These are phyloP conservation scores for Colletotrichum brevisporum DNA, from an alignment of 2,329 filamentous ascomycete genomes.

Conservation along the genomic window DNA sequence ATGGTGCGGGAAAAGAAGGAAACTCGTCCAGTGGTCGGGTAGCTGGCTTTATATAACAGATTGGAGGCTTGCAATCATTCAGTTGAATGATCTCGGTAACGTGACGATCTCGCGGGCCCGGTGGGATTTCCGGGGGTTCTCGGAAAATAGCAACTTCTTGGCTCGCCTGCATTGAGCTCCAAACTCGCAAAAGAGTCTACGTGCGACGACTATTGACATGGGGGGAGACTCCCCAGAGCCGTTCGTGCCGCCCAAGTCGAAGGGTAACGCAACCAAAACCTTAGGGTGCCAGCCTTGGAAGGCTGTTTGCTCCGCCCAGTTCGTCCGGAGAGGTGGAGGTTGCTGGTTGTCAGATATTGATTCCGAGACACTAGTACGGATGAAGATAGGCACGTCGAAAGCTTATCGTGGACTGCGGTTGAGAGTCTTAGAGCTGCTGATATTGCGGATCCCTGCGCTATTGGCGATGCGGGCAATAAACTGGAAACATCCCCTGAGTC, in stretches of 20 bases:
- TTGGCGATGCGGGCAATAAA: background rate
- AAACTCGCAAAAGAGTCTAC: background rate
- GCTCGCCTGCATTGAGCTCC: background rate
- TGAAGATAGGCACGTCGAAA: background rate
- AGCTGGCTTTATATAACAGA: background rate
- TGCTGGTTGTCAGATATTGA: background rate
- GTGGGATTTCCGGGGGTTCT: background rate
- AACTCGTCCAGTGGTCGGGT: background rate
- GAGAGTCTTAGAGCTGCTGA: background rate
- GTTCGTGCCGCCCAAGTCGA: background rate
- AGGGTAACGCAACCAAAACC: background rate
- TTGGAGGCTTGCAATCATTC: background rate
- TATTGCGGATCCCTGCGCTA: background rate
- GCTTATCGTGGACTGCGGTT: background rate
- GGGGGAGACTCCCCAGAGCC: background rate
- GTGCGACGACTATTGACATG: background rate
- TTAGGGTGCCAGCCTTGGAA: background rate
- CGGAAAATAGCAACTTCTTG: background rate
- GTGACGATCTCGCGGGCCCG: background rate
- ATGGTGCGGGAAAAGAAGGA: background rate
- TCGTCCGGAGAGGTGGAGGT: background rate
- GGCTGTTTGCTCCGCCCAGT: background rate
- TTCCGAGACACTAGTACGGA: background rate
- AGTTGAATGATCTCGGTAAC: background rate
- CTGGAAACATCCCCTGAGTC: background rate